phyloP scores from a whole-genome alignment of 2,329 filamentous ascomycete genomes.

The Colletotrichum chrysophilum region DNA sequence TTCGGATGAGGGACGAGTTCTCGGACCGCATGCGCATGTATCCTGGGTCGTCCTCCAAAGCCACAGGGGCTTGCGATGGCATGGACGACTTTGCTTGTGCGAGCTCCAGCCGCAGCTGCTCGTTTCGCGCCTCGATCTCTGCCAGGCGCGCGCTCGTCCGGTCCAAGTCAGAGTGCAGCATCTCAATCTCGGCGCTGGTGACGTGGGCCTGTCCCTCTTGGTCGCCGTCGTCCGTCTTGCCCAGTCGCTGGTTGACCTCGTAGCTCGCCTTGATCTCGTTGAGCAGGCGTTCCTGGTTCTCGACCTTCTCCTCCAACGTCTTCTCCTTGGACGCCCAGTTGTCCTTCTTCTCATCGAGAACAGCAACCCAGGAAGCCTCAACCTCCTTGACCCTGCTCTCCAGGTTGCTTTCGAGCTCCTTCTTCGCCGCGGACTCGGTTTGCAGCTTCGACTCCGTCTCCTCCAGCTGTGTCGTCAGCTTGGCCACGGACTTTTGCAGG shows the following conservation, averaged over 20 bases:
- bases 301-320: slow-evolving; percentile 88
- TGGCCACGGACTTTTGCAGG: slow-evolving; percentile 78
- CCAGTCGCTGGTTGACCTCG: slow-evolving; percentile 91
- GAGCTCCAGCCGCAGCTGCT: slow-evolving; percentile 88
- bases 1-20: slow-evolving; percentile 89
- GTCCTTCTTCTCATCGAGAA: slow-evolving; percentile 90
- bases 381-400: slow-evolving; percentile 87
- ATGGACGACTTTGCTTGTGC: slow-evolving; percentile 84
- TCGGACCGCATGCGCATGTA: slow-evolving; percentile 90
- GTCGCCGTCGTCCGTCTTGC: slow-evolving; percentile 70
- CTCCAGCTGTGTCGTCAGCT: slow-evolving; percentile 81
- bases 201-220: slow-evolving; percentile 65
- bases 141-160: slow-evolving; percentile 85
- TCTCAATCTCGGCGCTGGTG: slow-evolving; percentile 88
- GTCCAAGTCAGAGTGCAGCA: slow-evolving; percentile 90
- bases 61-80: slow-evolving; percentile 61
- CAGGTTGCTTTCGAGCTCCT: slow-evolving; percentile 76
- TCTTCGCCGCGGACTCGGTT: slow-evolving; percentile 74
- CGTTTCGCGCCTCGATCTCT: slow-evolving; percentile 92
- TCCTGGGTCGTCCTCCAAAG: slow-evolving; percentile 85
- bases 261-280: slow-evolving; percentile 97
- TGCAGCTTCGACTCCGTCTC: slow-evolving; percentile 83
- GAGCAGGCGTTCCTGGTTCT: slow-evolving; percentile 89
- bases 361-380: slow-evolving; percentile 86
- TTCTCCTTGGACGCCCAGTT: slow-evolving; percentile 97